phyloP scores from a whole-genome alignment of 2,329 filamentous ascomycete species.

The Penicillium crustosum region DNA sequence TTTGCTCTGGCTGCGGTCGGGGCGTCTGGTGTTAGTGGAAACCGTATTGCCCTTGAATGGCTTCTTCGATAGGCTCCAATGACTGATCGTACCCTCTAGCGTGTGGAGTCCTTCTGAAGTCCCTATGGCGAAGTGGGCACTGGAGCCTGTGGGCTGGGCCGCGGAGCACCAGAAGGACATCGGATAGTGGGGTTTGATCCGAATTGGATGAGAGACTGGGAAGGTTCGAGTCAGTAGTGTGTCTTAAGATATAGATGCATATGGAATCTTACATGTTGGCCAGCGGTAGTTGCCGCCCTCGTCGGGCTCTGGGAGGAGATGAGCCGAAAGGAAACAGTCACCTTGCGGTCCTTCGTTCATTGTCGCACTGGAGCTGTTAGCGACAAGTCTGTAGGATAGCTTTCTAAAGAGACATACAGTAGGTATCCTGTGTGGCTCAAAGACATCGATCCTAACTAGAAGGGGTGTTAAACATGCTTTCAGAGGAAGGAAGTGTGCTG shows the following conservation, averaged over 20 bases:
- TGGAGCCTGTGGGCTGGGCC: constrained; percentile 32
- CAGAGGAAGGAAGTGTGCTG: not conserved
- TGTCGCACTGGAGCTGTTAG: constrained; percentile 33
- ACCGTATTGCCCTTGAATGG: constrained; percentile 4
- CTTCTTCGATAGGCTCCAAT: constrained; percentile 34
- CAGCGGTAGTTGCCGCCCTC: constrained; percentile 35
- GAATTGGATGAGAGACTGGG: constrained; percentile 29
- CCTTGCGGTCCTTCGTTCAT: constrained; percentile 38
- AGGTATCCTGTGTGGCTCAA: constrained; percentile 38
- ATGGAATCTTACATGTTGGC: constrained; percentile 29
- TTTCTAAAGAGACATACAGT: constrained; percentile 26
- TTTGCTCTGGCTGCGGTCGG: not conserved
- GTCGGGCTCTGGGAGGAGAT: constrained; percentile 34
- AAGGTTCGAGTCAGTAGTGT: not conserved
- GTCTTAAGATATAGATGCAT: not conserved
- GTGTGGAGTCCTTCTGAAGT: constrained; percentile 40
- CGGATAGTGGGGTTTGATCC: constrained; percentile 25
- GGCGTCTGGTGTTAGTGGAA: not conserved
- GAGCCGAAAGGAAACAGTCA: constrained; percentile 34
- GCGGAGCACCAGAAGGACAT: constrained; percentile 40
- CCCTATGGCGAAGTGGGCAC: constrained; percentile 39
- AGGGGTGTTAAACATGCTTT: constrained; percentile 1
- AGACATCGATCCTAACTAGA: constrained; percentile 38
- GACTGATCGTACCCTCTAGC: constrained; percentile 28
- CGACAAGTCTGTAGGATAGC: not conserved